Evolutionary conservation across 2,329 filamentous ascomycete species (phyloP).

Genomic region (Fusarium sambucinum): DNA sequence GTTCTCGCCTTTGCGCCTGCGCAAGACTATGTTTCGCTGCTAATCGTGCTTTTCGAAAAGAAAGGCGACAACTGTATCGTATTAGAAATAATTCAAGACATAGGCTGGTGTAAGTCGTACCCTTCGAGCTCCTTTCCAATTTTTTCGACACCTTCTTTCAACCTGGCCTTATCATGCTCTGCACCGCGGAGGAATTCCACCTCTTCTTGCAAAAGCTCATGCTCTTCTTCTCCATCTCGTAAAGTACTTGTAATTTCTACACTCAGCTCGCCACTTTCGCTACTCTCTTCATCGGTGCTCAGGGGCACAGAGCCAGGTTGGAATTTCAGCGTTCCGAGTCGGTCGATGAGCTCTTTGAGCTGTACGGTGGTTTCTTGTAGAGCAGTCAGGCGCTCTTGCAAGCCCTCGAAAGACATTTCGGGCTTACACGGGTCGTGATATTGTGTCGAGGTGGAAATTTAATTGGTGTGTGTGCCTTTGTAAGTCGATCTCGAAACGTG

Average conservation of each 20-base stretch:
- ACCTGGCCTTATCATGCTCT: constrained; percentile 70
- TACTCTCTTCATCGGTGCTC: constrained; percentile 61
- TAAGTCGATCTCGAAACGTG: constrained; percentile 43
- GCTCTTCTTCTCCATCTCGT: constrained; percentile 83
- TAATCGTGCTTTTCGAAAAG: constrained; percentile 86
- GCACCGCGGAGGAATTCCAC: constrained; percentile 73
- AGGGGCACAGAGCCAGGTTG: constrained; percentile 69
- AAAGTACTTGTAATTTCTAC: constrained; percentile 83
- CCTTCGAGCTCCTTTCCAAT: constrained; percentile 77
- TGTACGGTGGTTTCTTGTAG: constrained; percentile 72
- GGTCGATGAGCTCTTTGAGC: constrained; percentile 69
- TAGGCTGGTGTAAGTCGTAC: constrained; percentile 57
- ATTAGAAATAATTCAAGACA: constrained; percentile 5
- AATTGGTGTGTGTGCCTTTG: not conserved
- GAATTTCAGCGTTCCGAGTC: constrained; percentile 69
- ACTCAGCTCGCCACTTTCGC: constrained; percentile 76
- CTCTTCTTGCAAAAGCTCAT: constrained; percentile 84
- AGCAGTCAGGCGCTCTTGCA: constrained; percentile 71
- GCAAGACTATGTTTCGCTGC: constrained; percentile 81
- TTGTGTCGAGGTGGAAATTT: not conserved
- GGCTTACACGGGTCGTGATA: not conserved
- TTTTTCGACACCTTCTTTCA: constrained; percentile 75
- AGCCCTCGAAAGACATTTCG: constrained; percentile 67
- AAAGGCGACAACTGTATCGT: constrained; percentile 65
- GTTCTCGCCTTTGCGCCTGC: constrained; percentile 79